These are phyloP conservation scores for Naganishia onofrii DNA, from an alignment of 768 basidiomycete species.

Conservation along the genomic window DNA sequence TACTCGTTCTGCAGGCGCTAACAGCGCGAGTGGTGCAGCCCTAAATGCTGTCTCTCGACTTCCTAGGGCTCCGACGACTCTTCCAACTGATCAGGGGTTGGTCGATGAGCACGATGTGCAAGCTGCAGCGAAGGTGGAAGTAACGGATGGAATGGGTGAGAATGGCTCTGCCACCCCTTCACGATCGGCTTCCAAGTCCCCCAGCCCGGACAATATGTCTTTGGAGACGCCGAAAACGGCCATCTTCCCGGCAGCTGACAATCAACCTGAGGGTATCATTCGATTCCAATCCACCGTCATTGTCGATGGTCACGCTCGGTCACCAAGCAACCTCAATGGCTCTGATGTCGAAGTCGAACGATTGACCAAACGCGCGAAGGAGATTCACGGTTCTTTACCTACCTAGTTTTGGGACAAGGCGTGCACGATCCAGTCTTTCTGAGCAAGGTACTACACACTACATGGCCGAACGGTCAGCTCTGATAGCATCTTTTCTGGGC, in stretches of 20 bases:
- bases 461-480: no score
- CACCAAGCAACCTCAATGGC: conserved; percentile 5
- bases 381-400: conserved; percentile 13
- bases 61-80: conserved; percentile 20
- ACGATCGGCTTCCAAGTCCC: not conserved
- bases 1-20: conserved; percentile 28
- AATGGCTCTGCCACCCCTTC: not conserved
- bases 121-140: not conserved
- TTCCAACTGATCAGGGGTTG: conserved; percentile 18
- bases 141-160: not conserved
- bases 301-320: conserved; percentile 10
- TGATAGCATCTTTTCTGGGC: no score
- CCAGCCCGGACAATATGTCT: not conserved
- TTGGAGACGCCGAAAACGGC: not conserved
- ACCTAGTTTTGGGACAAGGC: not conserved
- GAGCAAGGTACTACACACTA: no score
- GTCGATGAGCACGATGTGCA: conserved; percentile 24
- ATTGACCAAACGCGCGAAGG: conserved; percentile 18
- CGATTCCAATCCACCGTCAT: conserved; percentile 12
- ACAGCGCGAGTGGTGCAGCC: not conserved
- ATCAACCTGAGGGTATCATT: not conserved
- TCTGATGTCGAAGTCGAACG: not conserved
- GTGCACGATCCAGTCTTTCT: no score
- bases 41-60: conserved; percentile 13
- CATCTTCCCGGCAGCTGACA: not conserved